Percentiles rank a stretch among this genome's conserved stretches.
phyloP scores from a whole-genome alignment of 2,329 filamentous ascomycete genomes.

The Pyrenochaeta sp. region DNA sequence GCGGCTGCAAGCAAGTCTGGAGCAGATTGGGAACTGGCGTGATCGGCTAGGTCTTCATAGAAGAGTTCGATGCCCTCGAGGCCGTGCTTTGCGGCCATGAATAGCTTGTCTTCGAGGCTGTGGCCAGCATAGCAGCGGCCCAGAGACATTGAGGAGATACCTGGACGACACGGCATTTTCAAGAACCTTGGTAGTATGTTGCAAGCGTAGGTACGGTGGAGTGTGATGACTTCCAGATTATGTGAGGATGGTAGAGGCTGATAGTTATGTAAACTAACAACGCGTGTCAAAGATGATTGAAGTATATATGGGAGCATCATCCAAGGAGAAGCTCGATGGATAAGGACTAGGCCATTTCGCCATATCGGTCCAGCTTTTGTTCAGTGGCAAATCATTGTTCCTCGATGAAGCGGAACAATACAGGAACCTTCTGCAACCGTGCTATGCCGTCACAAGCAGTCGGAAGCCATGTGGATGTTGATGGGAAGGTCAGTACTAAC shows the following conservation, averaged over 20 bases:
- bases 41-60: slow-evolving; percentile 75
- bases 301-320: neutral
- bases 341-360: neutral
- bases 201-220: neutral
- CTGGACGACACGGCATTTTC: slow-evolving; percentile 65
- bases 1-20: slow-evolving; percentile 67
- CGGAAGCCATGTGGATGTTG: neutral
- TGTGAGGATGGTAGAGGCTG: too few relatives aligned
- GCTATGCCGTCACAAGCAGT: slow-evolving; percentile 13
- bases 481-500: neutral
- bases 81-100: slow-evolving; percentile 70
- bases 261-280: neutral
- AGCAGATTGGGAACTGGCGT: slow-evolving; percentile 59
- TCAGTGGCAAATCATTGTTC: neutral
- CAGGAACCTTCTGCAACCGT: slow-evolving; percentile 11
- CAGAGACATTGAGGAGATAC: slow-evolving; percentile 79
- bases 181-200: neutral
- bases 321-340: neutral
- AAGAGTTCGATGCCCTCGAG: slow-evolving; percentile 79
- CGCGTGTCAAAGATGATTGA: neutral
- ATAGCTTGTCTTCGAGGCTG: slow-evolving; percentile 70
- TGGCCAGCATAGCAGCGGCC: slow-evolving; percentile 75
- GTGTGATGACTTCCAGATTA: neutral
- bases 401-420: slow-evolving; percentile 7
- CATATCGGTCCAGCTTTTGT: neutral